Evolutionary conservation across 805 yeast species (phyloP), one percentile per base, ranked within the genome.

Genomic region (Sungouiella blattae): DNA sequence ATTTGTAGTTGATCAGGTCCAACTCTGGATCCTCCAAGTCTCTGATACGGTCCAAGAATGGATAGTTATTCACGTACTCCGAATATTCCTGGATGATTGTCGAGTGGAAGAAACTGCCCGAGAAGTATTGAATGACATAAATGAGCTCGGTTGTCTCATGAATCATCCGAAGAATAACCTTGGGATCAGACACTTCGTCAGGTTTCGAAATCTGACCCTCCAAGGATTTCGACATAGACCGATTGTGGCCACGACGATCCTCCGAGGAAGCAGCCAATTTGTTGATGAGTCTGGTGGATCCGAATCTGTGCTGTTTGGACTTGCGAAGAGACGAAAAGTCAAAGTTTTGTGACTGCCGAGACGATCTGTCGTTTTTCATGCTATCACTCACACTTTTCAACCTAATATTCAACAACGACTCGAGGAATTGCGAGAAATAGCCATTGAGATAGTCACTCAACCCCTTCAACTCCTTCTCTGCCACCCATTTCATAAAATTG

Each of bases 401-500:
- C 25, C 58, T 55, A 11, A 38, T 30, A 9, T 32, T 39, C 25
- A 65, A 41, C 5, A 57, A 26, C 4, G 39, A 45, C 18, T 61
- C 66, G 21, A 64, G 43, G 26, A 64, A 57, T 4, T 42, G 53
- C 35, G 58, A 49, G 21, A 60, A 41, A 13, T 39, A 44, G 27
- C 49, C 40, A 23, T 64, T 65, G 30, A 79, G 57, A 40, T 58
- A 68, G 9, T 67, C 67, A 17, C 62, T 62, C 37, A 79, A 73
- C n/a, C 59, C 62, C 6, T 52, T 40, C 53, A 72, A 84, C 4
- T 73, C 70, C 2, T 57, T 57, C 0, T 60, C 57, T 2, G 83
- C 75, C 4, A 77, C 62, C 32, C 76, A 77, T 43, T 80, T 83
- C 15, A 82, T 69, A 49, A 82, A 67, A 39, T 43, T 58, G 5